phyloP scores from a whole-genome alignment of 2,329 filamentous ascomycete genomes.

The Paraphoma sp. region DNA sequence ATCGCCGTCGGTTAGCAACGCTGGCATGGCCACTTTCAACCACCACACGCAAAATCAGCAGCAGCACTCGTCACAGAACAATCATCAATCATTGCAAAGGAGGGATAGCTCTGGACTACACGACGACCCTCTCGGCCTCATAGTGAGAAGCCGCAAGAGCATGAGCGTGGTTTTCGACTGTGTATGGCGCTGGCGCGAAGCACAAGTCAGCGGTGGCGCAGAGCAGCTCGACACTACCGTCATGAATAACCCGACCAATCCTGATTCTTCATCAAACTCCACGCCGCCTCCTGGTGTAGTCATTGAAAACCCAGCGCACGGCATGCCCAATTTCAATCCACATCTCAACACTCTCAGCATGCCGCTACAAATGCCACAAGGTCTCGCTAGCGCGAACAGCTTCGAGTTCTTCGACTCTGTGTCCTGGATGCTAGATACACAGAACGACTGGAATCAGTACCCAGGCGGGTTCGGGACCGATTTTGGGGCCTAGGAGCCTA shows the following conservation, averaged over 20 bases:
- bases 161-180: constrained; percentile 87
- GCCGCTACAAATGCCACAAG: constrained; percentile 68
- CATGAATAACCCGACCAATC: constrained; percentile 87
- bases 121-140: constrained; percentile 77
- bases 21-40: constrained; percentile 40
- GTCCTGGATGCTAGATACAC: constrained; percentile 92
- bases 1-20: constrained; percentile 43
- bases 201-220: constrained; percentile 53
- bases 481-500: constrained; percentile 31
- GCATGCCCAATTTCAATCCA: constrained; percentile 45
- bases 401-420: constrained; percentile 85
- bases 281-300: constrained; percentile 59
- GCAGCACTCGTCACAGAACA: constrained; percentile 22
- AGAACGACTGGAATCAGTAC: constrained; percentile 43
- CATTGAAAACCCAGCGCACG: constrained; percentile 42
- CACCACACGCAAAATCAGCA: constrained; percentile 29
- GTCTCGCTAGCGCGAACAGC: constrained; percentile 48
- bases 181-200: constrained; percentile 86
- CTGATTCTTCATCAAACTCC: constrained; percentile 72
- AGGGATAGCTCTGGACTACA: constrained; percentile 46
- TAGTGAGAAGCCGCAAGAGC: constrained; percentile 83
- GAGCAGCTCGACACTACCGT: constrained; percentile 66
- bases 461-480: constrained; percentile 38
- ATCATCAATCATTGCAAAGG: constrained; percentile 28
- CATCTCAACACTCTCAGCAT: constrained; percentile 51